phyloP scores from a whole-genome alignment of 495 filamentous ascomycete genomes.

The Jackrogersella multiformis region DNA sequence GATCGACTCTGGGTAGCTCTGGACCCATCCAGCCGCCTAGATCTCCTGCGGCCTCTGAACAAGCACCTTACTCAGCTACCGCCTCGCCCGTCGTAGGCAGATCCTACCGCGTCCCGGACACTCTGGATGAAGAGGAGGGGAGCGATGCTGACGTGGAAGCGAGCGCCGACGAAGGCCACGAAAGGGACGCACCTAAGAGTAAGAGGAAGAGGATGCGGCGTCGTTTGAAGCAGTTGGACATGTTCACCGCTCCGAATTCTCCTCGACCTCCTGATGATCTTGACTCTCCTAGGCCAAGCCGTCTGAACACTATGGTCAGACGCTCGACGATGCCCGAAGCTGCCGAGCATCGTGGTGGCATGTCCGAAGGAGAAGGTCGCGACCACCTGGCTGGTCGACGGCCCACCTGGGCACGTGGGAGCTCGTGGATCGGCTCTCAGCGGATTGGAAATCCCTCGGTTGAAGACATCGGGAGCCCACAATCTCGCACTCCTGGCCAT shows the following conservation, averaged over 20 bases:
- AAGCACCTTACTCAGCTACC: constrained; percentile 46
- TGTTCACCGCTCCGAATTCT: constrained; percentile 53
- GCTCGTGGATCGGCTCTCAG: constrained; percentile 57
- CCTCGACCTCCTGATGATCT: constrained; percentile 45
- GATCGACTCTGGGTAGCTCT: constrained; percentile 61
- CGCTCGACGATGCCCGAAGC: constrained; percentile 75
- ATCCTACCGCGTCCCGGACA: constrained; percentile 53
- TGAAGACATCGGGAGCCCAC: constrained; percentile 56
- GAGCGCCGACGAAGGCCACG: constrained; percentile 64
- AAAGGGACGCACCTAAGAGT: constrained; percentile 56
- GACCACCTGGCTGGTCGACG: constrained; percentile 70
- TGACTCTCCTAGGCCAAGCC: constrained; percentile 47
- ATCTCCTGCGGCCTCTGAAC: constrained; percentile 46
- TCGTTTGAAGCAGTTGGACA: constrained; percentile 57
- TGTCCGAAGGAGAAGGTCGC: constrained; percentile 91
- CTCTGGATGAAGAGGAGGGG: constrained; percentile 65
- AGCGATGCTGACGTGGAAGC: constrained; percentile 83
- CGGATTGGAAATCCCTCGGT: constrained; percentile 49
- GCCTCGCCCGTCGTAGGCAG: constrained; percentile 60
- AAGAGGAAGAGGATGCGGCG: constrained; percentile 65
- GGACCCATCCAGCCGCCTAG: constrained; percentile 57
- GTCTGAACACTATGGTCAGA: constrained; percentile 65
- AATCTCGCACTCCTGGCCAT: constrained; percentile 72
- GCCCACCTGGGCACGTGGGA: constrained; percentile 64
- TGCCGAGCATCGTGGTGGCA: constrained; percentile 71